Evolutionary conservation across 306 rosid species (phyloP), one percentile per base, ranked within the genome.

Genomic region (Quercus aquifolioides): DNA sequence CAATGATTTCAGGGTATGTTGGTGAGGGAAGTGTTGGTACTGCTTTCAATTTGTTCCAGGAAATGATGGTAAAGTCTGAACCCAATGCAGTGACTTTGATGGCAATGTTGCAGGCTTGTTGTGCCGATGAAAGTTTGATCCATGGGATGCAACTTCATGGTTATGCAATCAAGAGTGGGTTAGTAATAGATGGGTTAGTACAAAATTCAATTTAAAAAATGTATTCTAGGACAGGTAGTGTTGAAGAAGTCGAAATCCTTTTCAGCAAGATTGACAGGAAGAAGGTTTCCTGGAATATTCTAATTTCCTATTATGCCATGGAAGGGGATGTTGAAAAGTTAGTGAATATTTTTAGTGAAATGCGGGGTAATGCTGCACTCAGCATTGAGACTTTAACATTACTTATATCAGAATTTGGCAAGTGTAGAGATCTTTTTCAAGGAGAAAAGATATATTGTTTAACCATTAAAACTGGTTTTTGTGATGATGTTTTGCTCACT

Each of bases 11-110:
- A 10, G 87, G 90, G 2, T 80, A 84, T 86, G 78, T 78, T 75
- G 41, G 65, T 21, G 75, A 49, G 74, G 63, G 85, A 57, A 59
- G 43, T 56, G 60, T 78, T 41, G 4, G 77, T 20, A 64, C 67
- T 55, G 85, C 81, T 2, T 77, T 49, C 57, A 35, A 71, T 69
- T 75, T 84, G 82, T 84, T 86, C n/a, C 73, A 55, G 64, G 82
- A 76, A 30, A 84, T 88, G 89, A 86, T 84, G 80, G 56, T 75
- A 85, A 85, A 82, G 30, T 26, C 77, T 80, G 73, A 82, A 60
- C 94, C 87, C 1, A 87, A 90, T 71, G 65, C 87, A 0, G 87
- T 90, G 49, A 86, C 90, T 21, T 84, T 88, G 55, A 69, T 86
- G 80, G 90, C 74, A 63, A 74, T 86, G 74, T 81, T 88, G 87